Evolutionary conservation across 1,284 basidiomycete genomes (phyloP), one percentile per base, ranked within the genome.

Genomic region (Sporisorium sorghi): DNA sequence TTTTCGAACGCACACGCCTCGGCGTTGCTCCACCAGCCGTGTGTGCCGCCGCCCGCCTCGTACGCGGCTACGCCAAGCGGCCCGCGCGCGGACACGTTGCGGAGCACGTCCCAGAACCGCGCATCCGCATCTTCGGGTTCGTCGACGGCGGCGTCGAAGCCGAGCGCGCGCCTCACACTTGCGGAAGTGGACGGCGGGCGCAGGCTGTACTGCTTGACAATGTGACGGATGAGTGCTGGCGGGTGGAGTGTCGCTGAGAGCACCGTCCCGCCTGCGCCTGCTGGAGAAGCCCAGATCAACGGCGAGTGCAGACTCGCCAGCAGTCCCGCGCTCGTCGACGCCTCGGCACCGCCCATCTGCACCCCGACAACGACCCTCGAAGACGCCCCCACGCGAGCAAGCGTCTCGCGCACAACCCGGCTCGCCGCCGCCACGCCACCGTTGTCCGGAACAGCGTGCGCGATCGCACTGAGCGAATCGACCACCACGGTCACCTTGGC

Each of bases 381-480:
- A 10, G 66, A 72, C 8, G 51, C 65, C n/a, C 52, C 71, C 1
- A 65, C 57, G 2, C 1, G 6, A 5, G 44, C 23, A 4, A 75
- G 53, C n/a, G 58, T 55, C 28, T 61, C 62, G 11, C 61, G 55
- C 3, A 79, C 60, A 7, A 76, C 28, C 5, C 8, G 40, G 30
- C 58, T 72, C 3, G 59, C 67, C 5, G 54, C 40, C 10, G 51
- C 48, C 3, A 71, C 50, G 28, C 61, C 55, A 15, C 30, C n/a
- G n/a, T 35, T 14, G 5, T 39, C 39, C 15, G 42, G 43, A 8
- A 5, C 53, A 1, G 64, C n/a, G n/a, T 63, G 51, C 21, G 58
- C 61, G 43, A 81, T 42, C 7, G 62, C 62, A 32, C 78, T 76
- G 37, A 82, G 66, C 19, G 80, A 77, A 56, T 82, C 80, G 17